Evolutionary conservation across 306 rosid species (phyloP).

Genomic region (Calophaca sinica): DNA sequence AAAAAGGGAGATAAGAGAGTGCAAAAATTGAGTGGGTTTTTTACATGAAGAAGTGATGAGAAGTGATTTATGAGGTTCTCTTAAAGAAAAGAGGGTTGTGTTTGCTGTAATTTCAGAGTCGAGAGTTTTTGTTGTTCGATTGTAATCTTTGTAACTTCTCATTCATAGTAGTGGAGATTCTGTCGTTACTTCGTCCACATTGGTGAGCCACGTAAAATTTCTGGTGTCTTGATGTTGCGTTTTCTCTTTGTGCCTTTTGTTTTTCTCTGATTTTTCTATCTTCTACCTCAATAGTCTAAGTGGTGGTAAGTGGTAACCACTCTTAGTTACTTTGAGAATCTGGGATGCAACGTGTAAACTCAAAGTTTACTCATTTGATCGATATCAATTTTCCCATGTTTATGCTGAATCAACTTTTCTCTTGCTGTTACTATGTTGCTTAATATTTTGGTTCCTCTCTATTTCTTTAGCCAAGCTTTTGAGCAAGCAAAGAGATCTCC

Average conservation of each 20-base stretch:
- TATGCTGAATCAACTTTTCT: not conserved
- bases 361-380: not conserved
- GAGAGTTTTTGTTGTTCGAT: not conserved
- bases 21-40: not conserved
- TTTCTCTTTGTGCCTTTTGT: not conserved
- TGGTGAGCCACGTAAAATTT: not conserved
- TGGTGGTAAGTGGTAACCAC: not conserved
- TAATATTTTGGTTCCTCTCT: slow-evolving; percentile 12
- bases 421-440: slow-evolving; percentile 5
- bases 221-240: not conserved
- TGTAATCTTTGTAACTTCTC: not conserved
- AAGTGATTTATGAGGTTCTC: not conserved
- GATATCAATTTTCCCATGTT: not conserved
- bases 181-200: not conserved
- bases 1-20: not conserved
- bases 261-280: not conserved
- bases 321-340: not conserved
- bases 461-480: slow-evolving; percentile 69
- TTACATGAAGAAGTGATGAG: not conserved
- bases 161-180: slow-evolving; percentile 8
- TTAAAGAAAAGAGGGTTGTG: not conserved
- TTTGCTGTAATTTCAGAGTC: not conserved
- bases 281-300: not conserved
- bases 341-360: slow-evolving; percentile 11
- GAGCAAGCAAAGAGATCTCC: slow-evolving; percentile 78